phyloP scores from a whole-genome alignment of 495 filamentous ascomycete genomes.

The Aspergillus carlsbadensis region DNA sequence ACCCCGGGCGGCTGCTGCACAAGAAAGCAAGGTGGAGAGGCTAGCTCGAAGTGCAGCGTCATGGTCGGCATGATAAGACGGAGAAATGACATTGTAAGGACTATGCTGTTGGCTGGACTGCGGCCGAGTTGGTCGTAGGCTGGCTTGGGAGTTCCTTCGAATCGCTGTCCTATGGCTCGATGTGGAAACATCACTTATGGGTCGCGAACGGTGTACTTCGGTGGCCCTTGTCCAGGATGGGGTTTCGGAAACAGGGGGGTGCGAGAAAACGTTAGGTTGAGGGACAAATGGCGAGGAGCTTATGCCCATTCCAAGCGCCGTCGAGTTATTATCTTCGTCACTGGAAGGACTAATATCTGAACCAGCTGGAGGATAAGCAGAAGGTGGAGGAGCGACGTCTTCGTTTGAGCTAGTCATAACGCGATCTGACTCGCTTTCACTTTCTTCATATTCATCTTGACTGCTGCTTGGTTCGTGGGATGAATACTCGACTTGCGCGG shows the following conservation, averaged over 20 bases:
- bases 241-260: conserved; percentile 66
- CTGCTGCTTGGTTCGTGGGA: conserved; percentile 60
- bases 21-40: conserved; percentile 90
- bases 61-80: conserved; percentile 79
- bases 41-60: conserved; percentile 91
- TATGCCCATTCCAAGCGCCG: conserved; percentile 67
- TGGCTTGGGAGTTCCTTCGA: conserved; percentile 38
- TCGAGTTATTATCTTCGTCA: conserved; percentile 75
- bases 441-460: conserved; percentile 87
- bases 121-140: conserved; percentile 28
- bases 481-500: conserved; percentile 50
- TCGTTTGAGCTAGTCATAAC: conserved; percentile 86
- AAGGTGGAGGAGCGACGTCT: conserved; percentile 49
- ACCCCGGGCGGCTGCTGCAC: conserved; percentile 82
- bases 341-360: conserved; percentile 50
- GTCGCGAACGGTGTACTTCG: conserved; percentile 42
- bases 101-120: conserved; percentile 41
- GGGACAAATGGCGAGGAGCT: conserved; percentile 69
- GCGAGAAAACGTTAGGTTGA: conserved; percentile 87
- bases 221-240: conserved; percentile 46
- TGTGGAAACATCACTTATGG: conserved; percentile 34
- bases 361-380: conserved; percentile 28
- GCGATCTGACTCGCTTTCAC: conserved; percentile 79
- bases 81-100: conserved; percentile 64
- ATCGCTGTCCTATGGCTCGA: conserved; percentile 39